These are phyloP conservation scores for Diaporthe velutina DNA, from an alignment of 2,329 filamentous ascomycete genomes.

Conservation along the genomic window DNA sequence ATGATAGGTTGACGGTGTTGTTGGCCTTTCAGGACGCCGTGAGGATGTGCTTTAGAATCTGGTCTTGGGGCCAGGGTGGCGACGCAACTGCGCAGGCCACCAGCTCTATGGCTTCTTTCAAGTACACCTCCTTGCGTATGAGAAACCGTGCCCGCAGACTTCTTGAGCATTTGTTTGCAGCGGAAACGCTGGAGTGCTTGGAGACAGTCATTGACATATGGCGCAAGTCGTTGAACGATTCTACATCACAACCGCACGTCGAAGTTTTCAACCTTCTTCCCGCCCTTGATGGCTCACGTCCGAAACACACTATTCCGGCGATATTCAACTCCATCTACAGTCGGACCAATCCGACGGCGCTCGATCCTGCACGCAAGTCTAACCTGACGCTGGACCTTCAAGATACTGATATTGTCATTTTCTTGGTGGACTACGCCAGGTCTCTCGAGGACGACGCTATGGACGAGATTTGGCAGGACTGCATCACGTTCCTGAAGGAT, in stretches of 20 bases:
- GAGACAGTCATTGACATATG: constrained; percentile 92
- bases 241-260: constrained; percentile 63
- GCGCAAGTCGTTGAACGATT: constrained; percentile 66
- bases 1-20: constrained; percentile 91
- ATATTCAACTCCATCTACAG: constrained; percentile 98
- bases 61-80: constrained; percentile 86
- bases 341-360: constrained; percentile 84
- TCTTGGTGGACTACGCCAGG: constrained; percentile 89
- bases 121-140: constrained; percentile 91
- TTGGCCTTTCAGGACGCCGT: constrained; percentile 98
- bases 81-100: constrained; percentile 72
- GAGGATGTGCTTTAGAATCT: constrained; percentile 91
- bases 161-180: constrained; percentile 91
- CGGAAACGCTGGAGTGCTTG: constrained; percentile 91
- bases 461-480: constrained; percentile 98
- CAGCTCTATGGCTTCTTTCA: constrained; percentile 83
- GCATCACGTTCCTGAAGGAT: constrained; percentile 89
- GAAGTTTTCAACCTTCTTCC: constrained; percentile 89
- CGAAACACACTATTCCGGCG: constrained; percentile 91
- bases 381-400: constrained; percentile 88
- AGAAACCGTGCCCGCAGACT: constrained; percentile 89
- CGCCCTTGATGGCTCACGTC: constrained; percentile 89
- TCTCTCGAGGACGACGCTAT: constrained; percentile 97
- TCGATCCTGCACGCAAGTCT: constrained; percentile 86
- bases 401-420: constrained; percentile 87